A percentile compares a stretch with the other conserved stretches of the same genome.
These are phyloP conservation scores for Pharus latifolius DNA, from an alignment of 176 grass and related monocot genomes.

Conservation along the genomic window DNA sequence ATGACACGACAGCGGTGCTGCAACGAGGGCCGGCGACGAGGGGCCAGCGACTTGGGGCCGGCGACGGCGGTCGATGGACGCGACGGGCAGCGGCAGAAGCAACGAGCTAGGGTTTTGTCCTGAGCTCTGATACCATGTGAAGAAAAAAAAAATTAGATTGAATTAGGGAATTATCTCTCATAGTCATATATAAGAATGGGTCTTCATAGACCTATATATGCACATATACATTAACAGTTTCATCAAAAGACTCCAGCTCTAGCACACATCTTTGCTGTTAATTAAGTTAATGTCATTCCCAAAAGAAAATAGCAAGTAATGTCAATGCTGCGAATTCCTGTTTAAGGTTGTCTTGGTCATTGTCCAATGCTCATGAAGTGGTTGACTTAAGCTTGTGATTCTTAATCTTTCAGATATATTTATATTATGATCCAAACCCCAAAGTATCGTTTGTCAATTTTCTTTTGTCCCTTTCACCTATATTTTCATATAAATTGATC, in stretches of 20 bases:
- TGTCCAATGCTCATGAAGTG: neutral
- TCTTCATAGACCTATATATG: no score
- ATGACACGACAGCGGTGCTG: no score
- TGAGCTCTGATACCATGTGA: no score
- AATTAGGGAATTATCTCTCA: no score
- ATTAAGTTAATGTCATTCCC: neutral
- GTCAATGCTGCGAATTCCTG: neutral
- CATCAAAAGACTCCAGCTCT: neutral
- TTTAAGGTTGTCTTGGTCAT: neutral
- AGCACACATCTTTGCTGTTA: neutral
- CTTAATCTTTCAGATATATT: neutral
- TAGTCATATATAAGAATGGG: no score
- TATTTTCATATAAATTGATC: neutral
- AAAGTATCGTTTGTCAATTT: neutral
- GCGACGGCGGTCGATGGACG: no score
- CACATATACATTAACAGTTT: no score
- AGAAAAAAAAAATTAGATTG: no score
- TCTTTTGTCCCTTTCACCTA: neutral
- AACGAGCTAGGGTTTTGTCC: no score
- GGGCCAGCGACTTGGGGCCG: no score
- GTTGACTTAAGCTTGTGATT: neutral
- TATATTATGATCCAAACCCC: neutral
- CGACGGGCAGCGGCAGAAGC: no score
- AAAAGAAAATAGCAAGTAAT: neutral
- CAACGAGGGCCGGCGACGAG: no score